Percentiles rank a stretch among this genome's conserved stretches.
Conservation (phyloP, 148 eudicot genomes). For the Beta vulgaris region DNA sequence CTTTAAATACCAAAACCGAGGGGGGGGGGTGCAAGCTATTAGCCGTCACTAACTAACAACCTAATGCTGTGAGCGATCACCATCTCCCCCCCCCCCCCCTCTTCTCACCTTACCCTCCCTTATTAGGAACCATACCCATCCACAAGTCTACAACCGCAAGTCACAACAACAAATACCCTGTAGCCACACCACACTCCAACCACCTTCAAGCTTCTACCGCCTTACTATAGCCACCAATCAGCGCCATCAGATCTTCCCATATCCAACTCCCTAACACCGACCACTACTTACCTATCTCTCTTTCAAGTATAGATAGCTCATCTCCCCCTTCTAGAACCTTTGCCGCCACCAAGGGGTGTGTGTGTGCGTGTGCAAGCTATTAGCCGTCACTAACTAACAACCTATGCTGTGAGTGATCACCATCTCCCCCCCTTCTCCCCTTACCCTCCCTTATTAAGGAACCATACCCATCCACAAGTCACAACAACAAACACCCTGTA, state of each 20-base stretch:
- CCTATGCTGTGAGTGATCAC: too few relatives aligned
- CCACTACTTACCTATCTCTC: too few relatives aligned
- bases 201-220: not conserved
- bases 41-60: too few relatives aligned
- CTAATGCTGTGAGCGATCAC: too few relatives aligned
- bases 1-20: too few relatives aligned
- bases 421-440: not conserved
- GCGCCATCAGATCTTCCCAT: not conserved
- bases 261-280: too few relatives aligned
- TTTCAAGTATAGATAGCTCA: not conserved
- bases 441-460: not conserved
- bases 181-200: too few relatives aligned
- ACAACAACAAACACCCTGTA: not conserved
- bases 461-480: not conserved
- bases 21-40: too few relatives aligned
- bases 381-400: too few relatives aligned
- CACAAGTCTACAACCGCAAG: too few relatives aligned
- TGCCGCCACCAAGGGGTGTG: not conserved
- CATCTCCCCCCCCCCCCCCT: not conserved
- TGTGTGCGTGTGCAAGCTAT: too few relatives aligned
- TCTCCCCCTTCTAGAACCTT: not conserved
- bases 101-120: not conserved
- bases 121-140: not conserved
- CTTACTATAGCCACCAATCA: not conserved
- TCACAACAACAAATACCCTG: not conserved